These are phyloP conservation scores for Aureoboletus auriporus DNA, from an alignment of 768 basidiomycete species.

Conservation along the genomic window DNA sequence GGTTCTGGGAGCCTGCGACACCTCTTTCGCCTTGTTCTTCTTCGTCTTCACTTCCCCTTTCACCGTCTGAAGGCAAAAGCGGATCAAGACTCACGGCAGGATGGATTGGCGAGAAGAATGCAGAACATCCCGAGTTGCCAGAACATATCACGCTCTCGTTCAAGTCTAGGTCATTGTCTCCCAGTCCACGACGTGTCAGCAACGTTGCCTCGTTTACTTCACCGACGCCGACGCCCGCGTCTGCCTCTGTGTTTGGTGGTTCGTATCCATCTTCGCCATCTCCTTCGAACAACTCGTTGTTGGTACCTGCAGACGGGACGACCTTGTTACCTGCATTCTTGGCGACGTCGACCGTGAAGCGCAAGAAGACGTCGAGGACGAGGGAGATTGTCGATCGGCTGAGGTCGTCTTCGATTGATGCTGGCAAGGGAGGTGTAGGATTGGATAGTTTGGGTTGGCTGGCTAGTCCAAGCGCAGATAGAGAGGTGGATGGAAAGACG, in stretches of 20 bases:
- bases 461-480: not conserved
- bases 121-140: not conserved
- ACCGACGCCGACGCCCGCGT: constrained; percentile 5
- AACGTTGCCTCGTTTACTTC: constrained; percentile 8
- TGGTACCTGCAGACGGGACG: constrained; percentile 6
- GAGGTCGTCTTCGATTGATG: constrained; percentile 23
- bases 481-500: constrained; percentile 8
- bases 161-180: constrained; percentile 18
- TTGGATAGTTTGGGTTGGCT: constrained; percentile 14
- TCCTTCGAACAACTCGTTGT: not conserved
- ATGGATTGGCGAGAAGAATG: constrained; percentile 5
- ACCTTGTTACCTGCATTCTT: constrained; percentile 24
- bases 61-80: constrained; percentile 9
- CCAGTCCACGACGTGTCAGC: constrained; percentile 2
- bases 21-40: constrained; percentile 17
- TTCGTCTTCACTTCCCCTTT: constrained; percentile 13
- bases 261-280: constrained; percentile 10
- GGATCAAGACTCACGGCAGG: not conserved
- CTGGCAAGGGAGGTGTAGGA: constrained; percentile 10
- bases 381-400: constrained; percentile 29
- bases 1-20: constrained; percentile 24
- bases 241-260: constrained; percentile 3
- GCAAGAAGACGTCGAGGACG: constrained; percentile 25
- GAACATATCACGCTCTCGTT: constrained; percentile 1
- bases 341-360: constrained; percentile 14